Evolutionary conservation across 805 yeast species (phyloP).

Genomic region (Lipomyces kockii): DNA sequence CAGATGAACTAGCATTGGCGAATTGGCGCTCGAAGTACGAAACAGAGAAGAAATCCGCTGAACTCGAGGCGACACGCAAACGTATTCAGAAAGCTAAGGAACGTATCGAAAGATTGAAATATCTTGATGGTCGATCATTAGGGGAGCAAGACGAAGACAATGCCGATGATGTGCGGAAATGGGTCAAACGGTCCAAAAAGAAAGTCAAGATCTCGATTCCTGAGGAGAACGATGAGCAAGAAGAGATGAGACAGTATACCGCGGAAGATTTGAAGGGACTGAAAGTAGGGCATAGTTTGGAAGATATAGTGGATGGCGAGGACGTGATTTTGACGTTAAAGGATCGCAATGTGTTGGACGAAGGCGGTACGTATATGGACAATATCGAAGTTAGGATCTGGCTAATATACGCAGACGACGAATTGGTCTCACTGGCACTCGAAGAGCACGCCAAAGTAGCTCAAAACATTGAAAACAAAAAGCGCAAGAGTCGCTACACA

Average conservation of each 20-base stretch:
- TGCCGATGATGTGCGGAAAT: slow-evolving; percentile 46
- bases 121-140: slow-evolving; percentile 40
- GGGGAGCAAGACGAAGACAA: slow-evolving; percentile 43
- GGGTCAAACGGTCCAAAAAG: slow-evolving; percentile 47
- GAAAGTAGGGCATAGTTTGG: slow-evolving; percentile 53
- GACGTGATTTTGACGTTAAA: slow-evolving; percentile 61
- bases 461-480: slow-evolving; percentile 36
- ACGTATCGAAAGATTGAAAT: slow-evolving; percentile 35
- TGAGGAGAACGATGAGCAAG: slow-evolving; percentile 18
- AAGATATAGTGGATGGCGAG: slow-evolving; percentile 50
- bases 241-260: slow-evolving; percentile 32
- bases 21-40: slow-evolving; percentile 44
- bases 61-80: slow-evolving; percentile 37
- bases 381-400: slow-evolving; percentile 27
- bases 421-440: slow-evolving; percentile 51
- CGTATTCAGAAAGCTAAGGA: slow-evolving; percentile 39
- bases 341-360: slow-evolving; percentile 49
- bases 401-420: slow-evolving; percentile 41
- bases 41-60: slow-evolving; percentile 44
- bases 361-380: slow-evolving; percentile 45
- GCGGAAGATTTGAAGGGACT: slow-evolving; percentile 47
- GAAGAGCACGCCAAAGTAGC: slow-evolving; percentile 45
- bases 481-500: slow-evolving; percentile 29
- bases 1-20: slow-evolving; percentile 48
- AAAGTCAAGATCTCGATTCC: slow-evolving; percentile 24